Base-by-base conservation (phyloP, 148 eudicot species). In the Fagopyrum homotropicum region DNA sequence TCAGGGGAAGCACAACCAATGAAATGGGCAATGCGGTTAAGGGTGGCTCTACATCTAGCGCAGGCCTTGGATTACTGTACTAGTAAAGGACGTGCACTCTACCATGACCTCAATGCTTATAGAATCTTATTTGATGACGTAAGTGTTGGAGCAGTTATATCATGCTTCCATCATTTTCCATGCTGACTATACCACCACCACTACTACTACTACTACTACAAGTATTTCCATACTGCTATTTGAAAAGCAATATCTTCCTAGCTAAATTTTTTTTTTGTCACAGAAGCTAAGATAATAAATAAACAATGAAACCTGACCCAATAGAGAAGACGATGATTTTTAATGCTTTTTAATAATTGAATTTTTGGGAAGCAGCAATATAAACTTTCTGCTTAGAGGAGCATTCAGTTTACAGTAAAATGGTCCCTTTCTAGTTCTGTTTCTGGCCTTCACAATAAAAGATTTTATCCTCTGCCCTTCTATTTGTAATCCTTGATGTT, bases 91-190 rank as follows among this genome's bases (percentile, higher is more conserved):
- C 81, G 91, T 72, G 81, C 88, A 2, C 76, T 88, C 30, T 88
- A 86, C 73, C 91, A 88, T 45, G 91, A 88, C 75, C 88, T 88
- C 71, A 88, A 88, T 77, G 89, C 91, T 15, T 88, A 88, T 84
- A 83, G 89, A 80, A 83, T 88, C 79, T 80, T 88, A 76, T 88
- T 88, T 79, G 91, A 86, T 83, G 78, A 88, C 84, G 91, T 88
- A 45, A 69, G 73, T 69, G 5, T 59, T 22, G 26, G 55, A 51
- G 55, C 11, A 59, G 4, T 7, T 9, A 22, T 35, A 35, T 35
- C 40, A 7, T 19, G 29, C 7, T 0, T 9, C 9, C 26, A 59
- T 11, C 35, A 59, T 61, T 43, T 12, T 61, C 68, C 43, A 26
- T 61, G 15, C 43, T 61, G 68, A 61, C 68, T 61, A 61, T 9